Evolutionary conservation across 2,329 filamentous ascomycete species (phyloP).

Genomic region (Keithomyces neogunnii): DNA sequence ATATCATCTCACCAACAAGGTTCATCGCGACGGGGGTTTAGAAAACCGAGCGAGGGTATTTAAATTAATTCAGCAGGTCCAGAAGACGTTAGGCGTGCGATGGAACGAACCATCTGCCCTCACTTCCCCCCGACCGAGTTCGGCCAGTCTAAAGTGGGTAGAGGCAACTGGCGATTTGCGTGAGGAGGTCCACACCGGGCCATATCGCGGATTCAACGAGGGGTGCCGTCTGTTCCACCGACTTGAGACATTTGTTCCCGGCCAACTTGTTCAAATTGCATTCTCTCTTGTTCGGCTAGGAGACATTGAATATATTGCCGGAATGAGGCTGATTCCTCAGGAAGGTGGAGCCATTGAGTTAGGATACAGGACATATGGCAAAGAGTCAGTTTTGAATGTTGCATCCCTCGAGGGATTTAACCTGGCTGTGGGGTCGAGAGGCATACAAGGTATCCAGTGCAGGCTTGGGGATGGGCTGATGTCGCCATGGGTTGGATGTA

Average conservation of each 20-base stretch:
- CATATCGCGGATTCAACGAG: background rate
- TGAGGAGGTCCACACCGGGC: background rate
- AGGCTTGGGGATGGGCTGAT: background rate
- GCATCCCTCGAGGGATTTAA: background rate
- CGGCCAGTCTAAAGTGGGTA: background rate
- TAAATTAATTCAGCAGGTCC: background rate
- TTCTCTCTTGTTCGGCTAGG: background rate
- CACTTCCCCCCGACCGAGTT: background rate
- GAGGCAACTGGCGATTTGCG: background rate
- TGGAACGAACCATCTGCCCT: background rate
- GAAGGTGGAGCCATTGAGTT: background rate
- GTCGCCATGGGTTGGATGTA: background rate
- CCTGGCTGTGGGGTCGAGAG: background rate
- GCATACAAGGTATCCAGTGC: constrained; percentile 1
- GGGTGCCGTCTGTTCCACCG: background rate
- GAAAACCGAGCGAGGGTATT: background rate
- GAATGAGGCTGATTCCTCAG: background rate
- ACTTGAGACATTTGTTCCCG: background rate
- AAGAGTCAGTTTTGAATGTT: background rate
- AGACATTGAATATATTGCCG: background rate
- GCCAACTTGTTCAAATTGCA: background rate
- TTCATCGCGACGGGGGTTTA: background rate
- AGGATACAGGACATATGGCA: background rate
- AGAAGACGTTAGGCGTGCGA: background rate
- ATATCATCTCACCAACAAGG: background rate